Conservation (phyloP, 2,329 filamentous ascomycete species). For the Aspergillus piperis region DNA sequence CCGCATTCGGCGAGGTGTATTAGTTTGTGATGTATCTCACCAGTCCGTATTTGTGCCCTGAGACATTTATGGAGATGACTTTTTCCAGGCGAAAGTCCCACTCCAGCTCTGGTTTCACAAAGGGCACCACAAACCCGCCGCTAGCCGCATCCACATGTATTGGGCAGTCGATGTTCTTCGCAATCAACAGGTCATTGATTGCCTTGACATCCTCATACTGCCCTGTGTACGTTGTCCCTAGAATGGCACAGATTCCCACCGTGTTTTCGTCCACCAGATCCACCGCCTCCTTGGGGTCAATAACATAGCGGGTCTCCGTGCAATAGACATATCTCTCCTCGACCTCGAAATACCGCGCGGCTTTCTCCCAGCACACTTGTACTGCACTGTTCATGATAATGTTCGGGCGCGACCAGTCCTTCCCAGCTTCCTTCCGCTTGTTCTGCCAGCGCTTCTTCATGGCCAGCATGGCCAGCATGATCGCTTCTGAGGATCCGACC, state of each 20-base stretch:
- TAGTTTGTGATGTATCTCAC: slow-evolving; percentile 28
- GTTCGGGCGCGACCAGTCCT: slow-evolving; percentile 66
- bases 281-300: slow-evolving; percentile 65
- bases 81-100: slow-evolving; percentile 33
- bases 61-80: slow-evolving; percentile 62
- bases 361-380: slow-evolving; percentile 72
- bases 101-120: slow-evolving; percentile 36
- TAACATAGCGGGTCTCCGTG: slow-evolving; percentile 64
- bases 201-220: slow-evolving; percentile 73
- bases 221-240: slow-evolving; percentile 72
- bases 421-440: slow-evolving; percentile 59
- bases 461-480: slow-evolving; percentile 68
- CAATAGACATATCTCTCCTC: slow-evolving; percentile 49
- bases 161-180: slow-evolving; percentile 46
- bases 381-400: slow-evolving; percentile 75
- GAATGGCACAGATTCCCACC: slow-evolving; percentile 72
- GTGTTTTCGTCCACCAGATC: slow-evolving; percentile 74
- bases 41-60: slow-evolving; percentile 52
- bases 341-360: slow-evolving; percentile 73
- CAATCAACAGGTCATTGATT: slow-evolving; percentile 65
- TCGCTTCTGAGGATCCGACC: slow-evolving; percentile 70
- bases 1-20: not conserved
- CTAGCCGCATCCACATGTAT: slow-evolving; percentile 55
- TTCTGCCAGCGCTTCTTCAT: slow-evolving; percentile 78
- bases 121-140: slow-evolving; percentile 47